Base-by-base conservation (phyloP, 2,329 filamentous ascomycete genomes). In the Chrysosporium queenslandicum region DNA sequence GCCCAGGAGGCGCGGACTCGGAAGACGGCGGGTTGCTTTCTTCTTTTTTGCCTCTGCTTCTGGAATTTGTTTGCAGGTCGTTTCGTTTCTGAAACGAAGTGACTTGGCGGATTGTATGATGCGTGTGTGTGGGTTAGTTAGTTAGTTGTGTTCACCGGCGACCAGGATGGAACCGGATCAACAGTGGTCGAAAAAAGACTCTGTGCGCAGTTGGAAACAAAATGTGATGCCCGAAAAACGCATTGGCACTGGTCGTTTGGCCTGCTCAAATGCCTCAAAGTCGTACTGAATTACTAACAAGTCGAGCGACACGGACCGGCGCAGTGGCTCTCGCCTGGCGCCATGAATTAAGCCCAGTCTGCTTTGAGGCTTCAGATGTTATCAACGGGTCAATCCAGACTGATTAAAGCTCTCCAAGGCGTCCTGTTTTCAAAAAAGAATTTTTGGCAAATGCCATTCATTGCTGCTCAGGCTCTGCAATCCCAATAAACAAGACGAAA, bases 391-490 rank as follows among this genome's bases (percentile, higher is more conserved):
- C 27, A 29, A 29, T 29, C 27, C 27, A 29, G n/a, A n/a, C n/a
- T n/a, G n/a, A n/a, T n/a, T n/a, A n/a, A n/a, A n/a, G n/a, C n/a
- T n/a, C n/a, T n/a, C n/a, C n/a, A n/a, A n/a, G n/a, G n/a, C n/a
- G 27, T 29, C 27, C 27, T 5, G 9, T 5, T 36, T 36, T 36
- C 32, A 11, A 36, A 36, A 18, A 11, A 36, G n/a, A 18, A 42
- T 42, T n/a, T 18, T 20, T 23, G n/a, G 48, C 40, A 37, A 50
- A 29, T 16, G 20, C 40, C 16, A 37, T 45, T 51, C 18, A 37
- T 51, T 37, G 42, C 40, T 39, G 39, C 37, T 51, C 29, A 6
- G n/a, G 32, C 8, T 36, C 30, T 18, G 29, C 20, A 34, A 14
- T 7, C 9, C 32, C 3, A 30, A 30, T 14, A 29, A 29, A 12